Evolutionary conservation across 192 early-diverging fungal species (phyloP).

Genomic region (Dissophora globulifera): DNA sequence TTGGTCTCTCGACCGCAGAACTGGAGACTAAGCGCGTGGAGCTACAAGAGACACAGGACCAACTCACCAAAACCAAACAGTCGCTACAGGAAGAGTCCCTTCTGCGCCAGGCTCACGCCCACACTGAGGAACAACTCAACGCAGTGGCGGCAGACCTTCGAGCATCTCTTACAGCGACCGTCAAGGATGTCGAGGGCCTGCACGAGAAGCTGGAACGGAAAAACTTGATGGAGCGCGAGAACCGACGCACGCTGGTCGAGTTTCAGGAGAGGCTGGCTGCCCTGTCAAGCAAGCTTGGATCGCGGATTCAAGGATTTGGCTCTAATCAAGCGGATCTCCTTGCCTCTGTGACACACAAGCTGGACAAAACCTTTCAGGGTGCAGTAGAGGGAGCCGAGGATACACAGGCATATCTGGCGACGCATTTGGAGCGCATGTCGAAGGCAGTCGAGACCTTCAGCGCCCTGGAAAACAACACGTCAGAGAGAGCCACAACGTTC

Average conservation of each 20-base stretch:
- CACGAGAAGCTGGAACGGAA: slow-evolving; percentile 44
- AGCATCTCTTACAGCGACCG: slow-evolving; percentile 42
- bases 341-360: not conserved
- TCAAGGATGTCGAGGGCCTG: slow-evolving; percentile 46
- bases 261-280: slow-evolving; percentile 29
- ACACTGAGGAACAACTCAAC: slow-evolving; percentile 57
- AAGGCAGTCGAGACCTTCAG: slow-evolving; percentile 9
- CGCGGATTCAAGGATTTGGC: slow-evolving; percentile 15
- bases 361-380: slow-evolving; percentile 27
- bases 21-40: slow-evolving; percentile 39
- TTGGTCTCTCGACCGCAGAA: slow-evolving; percentile 38
- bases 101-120: slow-evolving; percentile 59
- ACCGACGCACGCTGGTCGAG: slow-evolving; percentile 21
- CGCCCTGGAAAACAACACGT: slow-evolving; percentile 11
- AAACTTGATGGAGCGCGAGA: slow-evolving; percentile 19
- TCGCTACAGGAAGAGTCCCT: slow-evolving; percentile 41
- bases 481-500: slow-evolving; percentile 19
- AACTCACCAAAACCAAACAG: slow-evolving; percentile 38
- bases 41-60: slow-evolving; percentile 23
- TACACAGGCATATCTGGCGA: slow-evolving; percentile 2
- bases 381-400: not conserved
- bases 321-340: slow-evolving; percentile 14
- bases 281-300: slow-evolving; percentile 18
- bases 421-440: slow-evolving; percentile 15
- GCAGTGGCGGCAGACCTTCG: slow-evolving; percentile 37